Conservation (phyloP, 129 eudicot species). For the Tanacetum coccineum region DNA sequence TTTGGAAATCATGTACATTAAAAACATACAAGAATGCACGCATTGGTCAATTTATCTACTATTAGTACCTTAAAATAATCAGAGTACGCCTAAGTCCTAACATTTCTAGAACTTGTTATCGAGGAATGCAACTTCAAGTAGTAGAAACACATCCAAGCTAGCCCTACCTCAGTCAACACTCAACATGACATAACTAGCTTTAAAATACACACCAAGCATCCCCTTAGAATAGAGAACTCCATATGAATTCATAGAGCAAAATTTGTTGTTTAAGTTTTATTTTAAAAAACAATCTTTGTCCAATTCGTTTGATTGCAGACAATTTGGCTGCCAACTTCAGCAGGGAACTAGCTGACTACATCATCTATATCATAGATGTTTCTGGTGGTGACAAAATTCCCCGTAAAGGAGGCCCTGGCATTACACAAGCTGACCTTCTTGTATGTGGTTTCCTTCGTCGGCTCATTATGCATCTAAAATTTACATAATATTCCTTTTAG, state of each 20-base stretch:
- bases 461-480: not conserved
- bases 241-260: not conserved
- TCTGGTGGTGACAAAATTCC: conserved; percentile 98
- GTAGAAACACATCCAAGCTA: too few relatives aligned
- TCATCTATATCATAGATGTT: conserved; percentile 92
- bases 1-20: too few relatives aligned
- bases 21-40: too few relatives aligned
- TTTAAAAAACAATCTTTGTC: not conserved
- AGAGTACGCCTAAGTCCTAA: too few relatives aligned
- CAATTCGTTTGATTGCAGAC: conserved; percentile 51
- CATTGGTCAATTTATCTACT: too few relatives aligned
- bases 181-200: too few relatives aligned
- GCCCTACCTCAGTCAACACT: too few relatives aligned
- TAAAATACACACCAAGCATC: too few relatives aligned
- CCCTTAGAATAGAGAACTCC: too few relatives aligned
- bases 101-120: too few relatives aligned
- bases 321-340: conserved; percentile 97
- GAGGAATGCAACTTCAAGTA: too few relatives aligned
- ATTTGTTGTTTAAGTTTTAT: not conserved
- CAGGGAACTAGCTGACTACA: conserved; percentile 94
- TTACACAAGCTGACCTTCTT: conserved; percentile 98
- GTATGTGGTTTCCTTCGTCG: conserved; percentile 37
- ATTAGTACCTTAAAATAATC: too few relatives aligned
- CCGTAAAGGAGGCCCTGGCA: conserved; percentile 98
- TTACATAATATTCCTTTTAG: not conserved